phyloP scores from a whole-genome alignment of 2,329 filamentous ascomycete genomes.

The Cordyceps tenuipes region DNA sequence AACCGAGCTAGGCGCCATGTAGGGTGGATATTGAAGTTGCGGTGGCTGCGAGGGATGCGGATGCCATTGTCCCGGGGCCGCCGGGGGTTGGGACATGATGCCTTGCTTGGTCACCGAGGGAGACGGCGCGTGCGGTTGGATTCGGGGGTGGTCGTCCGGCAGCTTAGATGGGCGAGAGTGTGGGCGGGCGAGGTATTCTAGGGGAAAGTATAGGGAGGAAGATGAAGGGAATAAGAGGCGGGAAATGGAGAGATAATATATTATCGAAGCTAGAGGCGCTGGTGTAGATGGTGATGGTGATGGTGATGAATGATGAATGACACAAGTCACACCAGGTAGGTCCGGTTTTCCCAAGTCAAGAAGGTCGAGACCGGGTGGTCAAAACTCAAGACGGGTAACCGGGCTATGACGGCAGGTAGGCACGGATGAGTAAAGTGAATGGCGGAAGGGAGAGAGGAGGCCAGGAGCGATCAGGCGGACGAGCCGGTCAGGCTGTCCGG shows the following conservation, averaged over 20 bases:
- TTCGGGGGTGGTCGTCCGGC: no score
- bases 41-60: neutral
- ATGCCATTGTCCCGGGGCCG: no score
- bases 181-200: no score
- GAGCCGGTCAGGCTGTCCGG: neutral
- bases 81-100: no score
- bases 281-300: no score
- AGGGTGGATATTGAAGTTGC: neutral
- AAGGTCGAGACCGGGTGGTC: neutral
- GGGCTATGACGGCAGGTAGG: neutral
- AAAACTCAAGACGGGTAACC: neutral
- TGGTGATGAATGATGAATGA: constrained; percentile 3
- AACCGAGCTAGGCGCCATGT: no score
- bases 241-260: neutral
- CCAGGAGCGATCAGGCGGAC: constrained; percentile 4
- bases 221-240: neutral
- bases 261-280: neutral
- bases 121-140: no score
- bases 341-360: neutral
- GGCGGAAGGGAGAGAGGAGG: neutral
- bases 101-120: no score
- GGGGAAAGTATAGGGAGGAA: neutral
- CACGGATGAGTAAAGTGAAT: neutral
- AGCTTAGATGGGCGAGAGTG: no score
- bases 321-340: constrained; percentile 9